Evolutionary conservation across 352 stramenopile species (phyloP), one percentile per base, ranked within the genome.

Genomic region (Globisporangium canariense): DNA sequence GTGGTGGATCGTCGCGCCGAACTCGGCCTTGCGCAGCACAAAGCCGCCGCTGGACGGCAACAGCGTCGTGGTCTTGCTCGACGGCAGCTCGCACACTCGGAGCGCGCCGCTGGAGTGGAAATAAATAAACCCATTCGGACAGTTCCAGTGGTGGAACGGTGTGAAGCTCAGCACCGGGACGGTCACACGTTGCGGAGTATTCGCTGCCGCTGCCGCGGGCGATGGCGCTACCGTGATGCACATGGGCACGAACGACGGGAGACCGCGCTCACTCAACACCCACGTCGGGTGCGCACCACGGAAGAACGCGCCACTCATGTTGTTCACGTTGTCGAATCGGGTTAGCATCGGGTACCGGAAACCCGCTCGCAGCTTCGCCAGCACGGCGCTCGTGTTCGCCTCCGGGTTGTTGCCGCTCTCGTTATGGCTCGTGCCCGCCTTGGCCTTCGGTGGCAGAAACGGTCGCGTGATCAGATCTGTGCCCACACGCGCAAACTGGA

Each of bases 261-360:
- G 64, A 3, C 87, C 87, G 13, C 86, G 82, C 52, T 90, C 77
- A n/a, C 78, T 76, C 22, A 93, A 40, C 22, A 96, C 76, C 87
- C 87, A 96, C 81, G 93, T 93, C 0, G 87, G 87, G 55, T 93
- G 84, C 0, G 83, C 81, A 4, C 87, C 87, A 51, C 87, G 83
- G 69, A 96, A 96, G 69, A 96, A 96, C 8, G 78, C 75, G 4
- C 87, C 87, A 45, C 86, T 94, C 75, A 90, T 91, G 57, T 83
- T 89, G 68, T 91, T 93, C 34, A 96, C 86, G 45, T 94, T 93
- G 58, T 84, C 52, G 49, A 94, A 96, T 18, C 73, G 71, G 0
- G 85, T 93, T 1, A 96, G 68, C 87, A 96, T 96, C 20, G 87
- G 85, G 65, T 96, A 96, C 18, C 87, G 83, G 59, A 96, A 96